phyloP scores from a whole-genome alignment of 495 filamentous ascomycete species.

The Podospora pseudoanserina region DNA sequence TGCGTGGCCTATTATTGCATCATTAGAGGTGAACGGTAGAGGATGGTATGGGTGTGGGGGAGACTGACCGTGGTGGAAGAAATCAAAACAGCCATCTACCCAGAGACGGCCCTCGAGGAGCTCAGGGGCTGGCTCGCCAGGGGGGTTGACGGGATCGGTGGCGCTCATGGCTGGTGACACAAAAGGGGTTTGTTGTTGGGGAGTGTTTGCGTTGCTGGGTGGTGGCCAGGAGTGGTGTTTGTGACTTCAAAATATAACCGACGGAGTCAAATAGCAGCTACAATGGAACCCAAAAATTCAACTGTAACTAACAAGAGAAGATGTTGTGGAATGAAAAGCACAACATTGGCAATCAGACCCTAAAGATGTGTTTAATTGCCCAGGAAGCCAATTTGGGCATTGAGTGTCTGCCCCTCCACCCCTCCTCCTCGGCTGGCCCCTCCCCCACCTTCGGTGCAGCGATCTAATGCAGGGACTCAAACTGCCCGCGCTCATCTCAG shows the following conservation, averaged over 20 bases:
- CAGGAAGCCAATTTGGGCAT: conserved; percentile 9
- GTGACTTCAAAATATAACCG: not conserved
- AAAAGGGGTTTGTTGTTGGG: not conserved
- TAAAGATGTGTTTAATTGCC: not conserved
- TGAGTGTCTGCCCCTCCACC: conserved; percentile 7
- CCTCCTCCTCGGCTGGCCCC: conserved; percentile 6
- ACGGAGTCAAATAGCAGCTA: not conserved
- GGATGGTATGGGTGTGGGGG: not conserved
- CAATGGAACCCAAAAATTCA: not conserved
- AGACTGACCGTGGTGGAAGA: conserved; percentile 82
- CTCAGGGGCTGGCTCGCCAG: conserved; percentile 42
- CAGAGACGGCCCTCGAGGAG: conserved; percentile 74
- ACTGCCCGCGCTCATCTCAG: not conserved
- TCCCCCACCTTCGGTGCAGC: conserved; percentile 9
- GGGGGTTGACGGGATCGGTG: conserved; percentile 23
- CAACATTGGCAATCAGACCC: conserved; percentile 2
- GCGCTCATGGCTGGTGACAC: conserved; percentile 21
- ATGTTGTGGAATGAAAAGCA: not conserved
- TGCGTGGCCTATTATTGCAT: conserved; percentile 66
- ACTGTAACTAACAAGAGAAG: not conserved
- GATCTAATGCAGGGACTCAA: not conserved
- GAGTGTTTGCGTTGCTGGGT: not conserved
- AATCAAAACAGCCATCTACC: conserved; percentile 99
- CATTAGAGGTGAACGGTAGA: conserved; percentile 1
- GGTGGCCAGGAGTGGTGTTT: not conserved